Base-by-base conservation (phyloP, 192 early-diverging fungal species). In the Coemansia reversa region DNA sequence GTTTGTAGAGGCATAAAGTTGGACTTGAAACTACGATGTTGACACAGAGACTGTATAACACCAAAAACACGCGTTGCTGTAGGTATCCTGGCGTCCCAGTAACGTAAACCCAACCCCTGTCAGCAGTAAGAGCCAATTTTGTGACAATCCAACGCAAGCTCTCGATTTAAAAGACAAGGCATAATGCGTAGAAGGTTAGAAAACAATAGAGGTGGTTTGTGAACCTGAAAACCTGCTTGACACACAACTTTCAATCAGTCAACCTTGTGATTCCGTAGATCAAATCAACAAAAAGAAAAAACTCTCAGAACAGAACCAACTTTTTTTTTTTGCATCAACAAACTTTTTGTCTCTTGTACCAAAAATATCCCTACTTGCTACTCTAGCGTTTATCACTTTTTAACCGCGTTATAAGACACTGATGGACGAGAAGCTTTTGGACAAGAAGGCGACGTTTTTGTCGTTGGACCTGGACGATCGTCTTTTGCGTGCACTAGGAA, bases 391-490 rank as follows among this genome's bases (percentile, higher is more conserved):
- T 29, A 22, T 35, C 35, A 6, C 27, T 52, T 23, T 16, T 45
- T 45, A 53, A 4, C 20, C 2, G 28, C n/a, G 24, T 11, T 20
- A n/a, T 53, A 12, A 24, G n/a, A 30, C 16, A 60, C 51, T 25
- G 45, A 81, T 75, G 73, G 79, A 81, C 49, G 70, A 75, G 49
- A 63, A 79, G 39, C 72, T 86, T 24, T 65, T 86, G 48, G 85
- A 86, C 39, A 69, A 72, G 42, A 28, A 74, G 58, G 69, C 71
- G 39, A 80, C 86, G 47, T 89, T 89, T 59, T 70, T 58, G 51
- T 56, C 77, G 6, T 77, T 95, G n/a, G 92, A 91, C 58, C 84
- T 98, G 23, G 95, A 98, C 72, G 79, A 92, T 73, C 87, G 95
- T 18, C 86, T 98, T 55, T 78, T 93, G 28, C 87, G 93, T 33